Conservation (phyloP, 495 filamentous ascomycete genomes). For the Aspergillus affinis region DNA sequence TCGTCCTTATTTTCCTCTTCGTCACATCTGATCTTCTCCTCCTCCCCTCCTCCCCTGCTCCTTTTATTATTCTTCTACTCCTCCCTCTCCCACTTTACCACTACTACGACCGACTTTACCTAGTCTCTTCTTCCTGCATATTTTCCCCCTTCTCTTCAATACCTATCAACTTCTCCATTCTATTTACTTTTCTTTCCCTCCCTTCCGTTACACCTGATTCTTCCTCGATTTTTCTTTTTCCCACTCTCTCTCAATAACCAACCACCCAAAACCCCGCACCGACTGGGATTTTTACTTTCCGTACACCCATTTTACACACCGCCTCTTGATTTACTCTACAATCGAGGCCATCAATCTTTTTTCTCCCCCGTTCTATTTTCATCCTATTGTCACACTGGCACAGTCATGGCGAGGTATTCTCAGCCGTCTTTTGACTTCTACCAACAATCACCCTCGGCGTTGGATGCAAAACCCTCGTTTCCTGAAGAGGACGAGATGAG, state of each 20-base stretch:
- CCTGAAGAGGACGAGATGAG: slow-evolving; percentile 79
- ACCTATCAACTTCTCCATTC: slow-evolving; percentile 14
- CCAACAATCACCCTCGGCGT: slow-evolving; percentile 57
- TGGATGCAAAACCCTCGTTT: slow-evolving; percentile 62
- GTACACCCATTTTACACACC: slow-evolving; percentile 23
- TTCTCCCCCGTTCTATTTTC: slow-evolving; percentile 28
- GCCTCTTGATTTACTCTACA: slow-evolving; percentile 15
- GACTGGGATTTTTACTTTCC: slow-evolving; percentile 2
- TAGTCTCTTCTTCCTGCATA: slow-evolving; percentile 12
- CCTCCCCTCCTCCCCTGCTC: slow-evolving; percentile 11
- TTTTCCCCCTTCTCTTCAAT: slow-evolving; percentile 13
- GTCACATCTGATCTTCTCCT: slow-evolving; percentile 19
- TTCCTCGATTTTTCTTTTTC: slow-evolving; percentile 7
- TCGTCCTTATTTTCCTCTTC: slow-evolving; percentile 12
- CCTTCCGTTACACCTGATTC: slow-evolving; percentile 3
- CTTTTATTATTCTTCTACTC: slow-evolving; percentile 26
- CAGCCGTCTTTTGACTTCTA: slow-evolving; percentile 57
- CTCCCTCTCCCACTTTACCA: slow-evolving; percentile 9
- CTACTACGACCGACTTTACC: slow-evolving; percentile 5
- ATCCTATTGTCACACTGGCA: slow-evolving; percentile 30
- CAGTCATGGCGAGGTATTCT: slow-evolving; percentile 46
- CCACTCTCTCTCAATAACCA: slow-evolving; percentile 16
- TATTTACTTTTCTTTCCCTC: slow-evolving; percentile 6
- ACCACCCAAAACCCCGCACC: slow-evolving; percentile 18
- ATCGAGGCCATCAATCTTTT: slow-evolving; percentile 21